phyloP scores from a whole-genome alignment of 106 monocot genomes.

The Gastrodia elata region DNA sequence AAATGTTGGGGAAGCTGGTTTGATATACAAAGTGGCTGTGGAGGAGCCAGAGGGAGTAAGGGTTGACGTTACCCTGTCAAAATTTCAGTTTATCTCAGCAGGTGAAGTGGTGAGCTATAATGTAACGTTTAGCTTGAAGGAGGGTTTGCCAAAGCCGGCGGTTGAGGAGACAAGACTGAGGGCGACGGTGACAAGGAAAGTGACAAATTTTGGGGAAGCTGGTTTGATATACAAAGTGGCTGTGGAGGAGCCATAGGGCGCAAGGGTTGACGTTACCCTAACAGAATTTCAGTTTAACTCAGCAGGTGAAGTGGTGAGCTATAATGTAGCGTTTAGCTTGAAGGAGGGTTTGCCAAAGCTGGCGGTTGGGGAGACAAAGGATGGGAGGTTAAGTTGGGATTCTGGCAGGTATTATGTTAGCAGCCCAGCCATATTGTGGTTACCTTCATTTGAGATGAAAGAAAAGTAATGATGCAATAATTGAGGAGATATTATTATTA shows the following conservation, averaged over 20 bases:
- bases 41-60: conserved; percentile 6
- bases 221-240: not conserved
- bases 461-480: too few species aligned
- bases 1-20: conserved; percentile 4
- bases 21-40: not conserved
- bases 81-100: not conserved
- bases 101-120: conserved; percentile 1
- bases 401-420: conserved; percentile 12
- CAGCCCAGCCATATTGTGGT: conserved; percentile 12
- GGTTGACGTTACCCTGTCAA: conserved; percentile 2
- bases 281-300: not conserved
- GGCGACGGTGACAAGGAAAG: conserved; percentile 1
- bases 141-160: not conserved
- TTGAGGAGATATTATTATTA: too few species aligned
- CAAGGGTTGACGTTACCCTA: conserved; percentile 2
- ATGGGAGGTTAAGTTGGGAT: conserved; percentile 14
- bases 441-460: not conserved
- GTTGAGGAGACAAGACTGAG: not conserved
- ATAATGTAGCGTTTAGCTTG: not conserved
- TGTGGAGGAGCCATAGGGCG: conserved; percentile 7
- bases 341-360: not conserved
- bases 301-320: not conserved
- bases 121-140: not conserved
- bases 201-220: conserved; percentile 10
- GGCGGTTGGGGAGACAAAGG: not conserved